Percentiles rank a stretch among this genome's conserved stretches.
Conservation (phyloP, 805 yeast genomes). For the Starmerella roubikii region DNA sequence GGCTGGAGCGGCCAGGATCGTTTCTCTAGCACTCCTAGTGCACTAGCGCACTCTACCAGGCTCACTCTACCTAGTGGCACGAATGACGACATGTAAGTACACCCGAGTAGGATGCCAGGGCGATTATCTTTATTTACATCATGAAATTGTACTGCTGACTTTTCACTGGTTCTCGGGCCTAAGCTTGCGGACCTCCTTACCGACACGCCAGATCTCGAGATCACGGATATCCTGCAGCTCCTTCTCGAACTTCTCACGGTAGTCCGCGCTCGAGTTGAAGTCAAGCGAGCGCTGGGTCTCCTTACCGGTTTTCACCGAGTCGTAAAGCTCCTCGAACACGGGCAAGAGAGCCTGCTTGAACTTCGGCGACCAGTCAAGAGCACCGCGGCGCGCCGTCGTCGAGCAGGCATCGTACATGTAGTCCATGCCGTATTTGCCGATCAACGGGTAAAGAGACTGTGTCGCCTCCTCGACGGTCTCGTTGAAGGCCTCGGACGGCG, state of each 20-base stretch:
- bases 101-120: too few relatives aligned
- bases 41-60: too few relatives aligned
- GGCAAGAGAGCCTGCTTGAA: constrained; percentile 99
- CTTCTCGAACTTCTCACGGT: constrained; percentile 89
- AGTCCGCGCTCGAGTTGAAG: constrained; percentile 96
- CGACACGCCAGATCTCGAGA: constrained; percentile 99
- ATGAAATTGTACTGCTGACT: too few relatives aligned
- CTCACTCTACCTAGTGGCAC: too few relatives aligned
- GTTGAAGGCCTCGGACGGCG: constrained; percentile 99
- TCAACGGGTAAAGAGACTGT: constrained; percentile 96
- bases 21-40: too few relatives aligned
- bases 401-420: constrained; percentile 99
- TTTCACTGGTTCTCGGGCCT: constrained; percentile 97
- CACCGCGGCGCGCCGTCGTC: constrained; percentile 99
- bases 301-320: constrained; percentile 85
- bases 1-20: too few relatives aligned
- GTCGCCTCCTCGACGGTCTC: constrained; percentile 99
- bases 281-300: constrained; percentile 97
- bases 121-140: too few relatives aligned
- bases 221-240: constrained; percentile 88
- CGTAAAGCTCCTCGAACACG: constrained; percentile 91
- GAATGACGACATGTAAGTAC: too few relatives aligned
- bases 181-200: constrained; percentile 98
- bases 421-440: constrained; percentile 99
- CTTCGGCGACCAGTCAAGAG: constrained; percentile 98